Evolutionary conservation across 805 yeast genomes (phyloP).

Genomic region (Lachancea fermentati): DNA sequence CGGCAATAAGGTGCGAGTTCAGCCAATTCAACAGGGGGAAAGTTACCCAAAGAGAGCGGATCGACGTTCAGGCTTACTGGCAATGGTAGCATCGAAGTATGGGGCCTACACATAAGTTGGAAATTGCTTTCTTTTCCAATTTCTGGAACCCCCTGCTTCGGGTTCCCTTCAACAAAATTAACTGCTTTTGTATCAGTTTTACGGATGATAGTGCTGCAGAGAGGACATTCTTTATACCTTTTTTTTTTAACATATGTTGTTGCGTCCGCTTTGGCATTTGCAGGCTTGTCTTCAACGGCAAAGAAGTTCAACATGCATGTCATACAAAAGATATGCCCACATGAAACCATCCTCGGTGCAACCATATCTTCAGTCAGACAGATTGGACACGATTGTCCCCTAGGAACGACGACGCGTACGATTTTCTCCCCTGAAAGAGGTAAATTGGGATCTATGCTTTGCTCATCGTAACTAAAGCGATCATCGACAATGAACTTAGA

Average conservation of each 20-base stretch:
- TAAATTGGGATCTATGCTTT: constrained; percentile 68
- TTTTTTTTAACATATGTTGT: constrained; percentile 34
- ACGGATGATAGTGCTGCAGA: constrained; percentile 58
- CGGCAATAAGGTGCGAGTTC: constrained; percentile 51
- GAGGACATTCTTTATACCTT: constrained; percentile 70
- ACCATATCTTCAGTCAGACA: constrained; percentile 78
- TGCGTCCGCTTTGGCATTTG: constrained; percentile 27
- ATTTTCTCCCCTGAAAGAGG: constrained; percentile 58
- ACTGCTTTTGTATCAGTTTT: constrained; percentile 64
- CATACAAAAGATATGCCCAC: constrained; percentile 90
- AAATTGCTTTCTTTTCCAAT: constrained; percentile 50
- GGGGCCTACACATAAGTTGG: constrained; percentile 58
- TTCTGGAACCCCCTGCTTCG: constrained; percentile 52
- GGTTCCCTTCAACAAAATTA: constrained; percentile 41
- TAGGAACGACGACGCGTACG: constrained; percentile 67
- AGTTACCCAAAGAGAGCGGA: constrained; percentile 37
- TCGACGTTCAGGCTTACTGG: constrained; percentile 44
- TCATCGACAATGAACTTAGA: constrained; percentile 78
- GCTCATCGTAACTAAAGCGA: constrained; percentile 48
- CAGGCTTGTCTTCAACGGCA: constrained; percentile 40
- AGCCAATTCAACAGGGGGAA: constrained; percentile 49
- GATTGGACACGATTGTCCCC: constrained; percentile 82
- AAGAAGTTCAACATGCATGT: constrained; percentile 73
- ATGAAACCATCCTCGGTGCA: constrained; percentile 91
- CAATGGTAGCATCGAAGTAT: constrained; percentile 39